phyloP scores from a whole-genome alignment of 2,329 filamentous ascomycete genomes.

The Xylaria sp. region DNA sequence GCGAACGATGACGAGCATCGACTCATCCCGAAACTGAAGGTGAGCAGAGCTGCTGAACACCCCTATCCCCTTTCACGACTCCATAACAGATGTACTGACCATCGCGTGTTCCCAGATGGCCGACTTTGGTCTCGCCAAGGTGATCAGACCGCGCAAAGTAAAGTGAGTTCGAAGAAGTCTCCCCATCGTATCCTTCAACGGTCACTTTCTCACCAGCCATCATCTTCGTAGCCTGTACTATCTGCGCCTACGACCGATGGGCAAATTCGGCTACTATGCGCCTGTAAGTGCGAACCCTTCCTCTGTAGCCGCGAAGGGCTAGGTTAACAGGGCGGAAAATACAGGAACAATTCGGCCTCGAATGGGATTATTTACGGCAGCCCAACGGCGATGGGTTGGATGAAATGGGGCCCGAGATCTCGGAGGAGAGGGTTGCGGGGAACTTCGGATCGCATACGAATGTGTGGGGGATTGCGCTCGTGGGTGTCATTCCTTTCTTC shows the following conservation, averaged over 20 bases:
- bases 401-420: slow-evolving; percentile 15
- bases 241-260: background rate
- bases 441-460: slow-evolving; percentile 22
- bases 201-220: background rate
- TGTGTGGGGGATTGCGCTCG: slow-evolving; percentile 22
- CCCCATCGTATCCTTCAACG: background rate
- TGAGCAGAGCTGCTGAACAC: slow-evolving; percentile 1
- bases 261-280: slow-evolving; percentile 14
- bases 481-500: slow-evolving; percentile 4
- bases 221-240: slow-evolving; percentile 14
- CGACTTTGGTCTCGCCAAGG: slow-evolving; percentile 19
- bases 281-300: slow-evolving; percentile 15
- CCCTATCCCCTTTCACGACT: background rate
- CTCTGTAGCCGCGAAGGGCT: background rate
- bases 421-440: slow-evolving; percentile 18
- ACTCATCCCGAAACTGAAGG: slow-evolving; percentile 22
- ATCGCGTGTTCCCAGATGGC: slow-evolving; percentile 12
- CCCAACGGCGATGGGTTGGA: background rate
- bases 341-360: slow-evolving; percentile 24
- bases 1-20: slow-evolving; percentile 20
- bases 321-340: background rate
- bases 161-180: slow-evolving; percentile 13
- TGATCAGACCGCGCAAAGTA: slow-evolving; percentile 18
- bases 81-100: background rate
- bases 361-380: slow-evolving; percentile 20